Evolutionary conservation across 192 early-diverging fungal species (phyloP).

Genomic region (Linnemannia exigua): DNA sequence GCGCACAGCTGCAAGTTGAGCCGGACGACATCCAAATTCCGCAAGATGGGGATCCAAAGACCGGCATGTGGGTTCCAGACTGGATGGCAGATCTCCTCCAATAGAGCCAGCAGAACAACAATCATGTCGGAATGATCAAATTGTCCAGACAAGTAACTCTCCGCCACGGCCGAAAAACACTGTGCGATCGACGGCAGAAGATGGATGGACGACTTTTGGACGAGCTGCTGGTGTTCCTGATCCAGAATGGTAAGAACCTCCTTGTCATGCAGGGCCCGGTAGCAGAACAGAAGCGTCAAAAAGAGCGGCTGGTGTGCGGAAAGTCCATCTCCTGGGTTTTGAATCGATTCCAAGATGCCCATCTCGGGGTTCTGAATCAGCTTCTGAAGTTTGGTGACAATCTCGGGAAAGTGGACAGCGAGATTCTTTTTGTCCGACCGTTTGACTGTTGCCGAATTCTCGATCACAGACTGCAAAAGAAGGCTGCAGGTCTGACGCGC

Average conservation of each 20-base stretch:
- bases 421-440: constrained; percentile 52
- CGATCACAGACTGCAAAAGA: constrained; percentile 43
- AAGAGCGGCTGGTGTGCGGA: constrained; percentile 28
- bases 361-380: constrained; percentile 38
- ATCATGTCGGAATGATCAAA: constrained; percentile 58
- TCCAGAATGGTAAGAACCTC: constrained; percentile 41
- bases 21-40: constrained; percentile 49
- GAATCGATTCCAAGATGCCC: constrained; percentile 29
- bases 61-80: constrained; percentile 46
- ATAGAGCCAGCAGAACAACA: constrained; percentile 53
- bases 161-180: constrained; percentile 27
- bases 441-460: constrained; percentile 26
- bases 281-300: constrained; percentile 39
- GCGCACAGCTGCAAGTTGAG: constrained; percentile 52
- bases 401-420: constrained; percentile 40
- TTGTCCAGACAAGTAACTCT: constrained; percentile 38
- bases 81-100: constrained; percentile 58
- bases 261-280: constrained; percentile 49
- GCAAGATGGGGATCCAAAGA: constrained; percentile 57
- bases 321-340: constrained; percentile 21
- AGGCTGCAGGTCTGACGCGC: constrained; percentile 46
- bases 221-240: not conserved
- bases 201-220: constrained; percentile 37
- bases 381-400: constrained; percentile 42
- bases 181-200: constrained; percentile 25